Evolutionary conservation across 176 grass and related monocot genomes (phyloP).

Genomic region (Pontederia crassipes): DNA sequence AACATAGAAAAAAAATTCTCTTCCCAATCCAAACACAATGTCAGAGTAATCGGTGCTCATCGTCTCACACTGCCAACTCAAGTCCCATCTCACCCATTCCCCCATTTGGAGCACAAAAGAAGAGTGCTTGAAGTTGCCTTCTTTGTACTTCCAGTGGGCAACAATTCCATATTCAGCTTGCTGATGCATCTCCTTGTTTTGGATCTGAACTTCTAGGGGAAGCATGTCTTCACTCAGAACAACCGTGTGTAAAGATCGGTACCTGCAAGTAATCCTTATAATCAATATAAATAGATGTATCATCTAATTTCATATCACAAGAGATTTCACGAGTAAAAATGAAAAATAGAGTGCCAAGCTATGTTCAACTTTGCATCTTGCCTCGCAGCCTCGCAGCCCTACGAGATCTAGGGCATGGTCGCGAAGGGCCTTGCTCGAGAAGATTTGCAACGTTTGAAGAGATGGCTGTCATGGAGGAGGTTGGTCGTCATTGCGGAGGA

Average conservation of each 20-base stretch:
- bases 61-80: slow-evolving; percentile 67
- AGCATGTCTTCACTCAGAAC: slow-evolving; percentile 39
- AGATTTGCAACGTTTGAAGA: no score
- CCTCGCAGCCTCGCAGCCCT: no score
- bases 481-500: no score
- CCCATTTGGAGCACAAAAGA: slow-evolving; percentile 79
- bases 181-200: slow-evolving; percentile 80
- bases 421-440: no score
- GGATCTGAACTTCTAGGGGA: slow-evolving; percentile 87
- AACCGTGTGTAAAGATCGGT: slow-evolving; percentile 67
- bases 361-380: no score
- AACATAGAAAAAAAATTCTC: no score
- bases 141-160: slow-evolving; percentile 94
- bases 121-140: slow-evolving; percentile 49
- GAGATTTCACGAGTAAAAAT: no score
- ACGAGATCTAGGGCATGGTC: no score
- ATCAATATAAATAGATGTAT: not conserved
- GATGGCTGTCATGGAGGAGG: no score
- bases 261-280: slow-evolving; percentile 41
- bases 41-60: slow-evolving; percentile 30
- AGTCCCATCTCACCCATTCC: slow-evolving; percentile 80
- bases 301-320: not conserved
- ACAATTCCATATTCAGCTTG: slow-evolving; percentile 89
- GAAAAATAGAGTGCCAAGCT: no score
- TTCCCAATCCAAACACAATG: no score